Evolutionary conservation across 108 stramenopile species (phyloP).

Genomic region (Chaetoceros tenuissimus): DNA sequence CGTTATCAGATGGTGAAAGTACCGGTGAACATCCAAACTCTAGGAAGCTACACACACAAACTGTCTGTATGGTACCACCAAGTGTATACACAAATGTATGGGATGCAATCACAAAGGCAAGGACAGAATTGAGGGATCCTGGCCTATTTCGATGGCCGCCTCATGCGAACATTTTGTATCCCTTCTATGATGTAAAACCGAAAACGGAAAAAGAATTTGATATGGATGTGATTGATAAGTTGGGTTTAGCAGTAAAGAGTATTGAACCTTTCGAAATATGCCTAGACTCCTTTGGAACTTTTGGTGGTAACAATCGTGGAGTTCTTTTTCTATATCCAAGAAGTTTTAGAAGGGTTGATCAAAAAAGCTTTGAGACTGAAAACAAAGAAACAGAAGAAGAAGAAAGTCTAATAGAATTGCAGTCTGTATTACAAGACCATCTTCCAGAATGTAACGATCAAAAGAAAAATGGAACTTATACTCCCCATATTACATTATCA

Average conservation of each 20-base stretch:
- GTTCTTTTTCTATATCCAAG: constrained; percentile 68
- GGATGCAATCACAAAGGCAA: constrained; percentile 34
- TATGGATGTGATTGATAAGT: constrained; percentile 6
- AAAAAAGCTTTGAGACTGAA: background rate
- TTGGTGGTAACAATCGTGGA: constrained; percentile 59
- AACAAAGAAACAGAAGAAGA: background rate
- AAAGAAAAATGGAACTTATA: constrained; percentile 31
- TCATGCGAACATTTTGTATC: constrained; percentile 74
- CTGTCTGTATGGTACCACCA: constrained; percentile 72
- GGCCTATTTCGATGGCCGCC: constrained; percentile 81
- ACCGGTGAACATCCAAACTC: too few species aligned
- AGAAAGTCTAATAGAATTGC: constrained; percentile 39
- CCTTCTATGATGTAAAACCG: constrained; percentile 31
- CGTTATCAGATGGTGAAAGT: too few species aligned
- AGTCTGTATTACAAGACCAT: constrained; percentile 32
- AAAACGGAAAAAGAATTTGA: constrained; percentile 11
- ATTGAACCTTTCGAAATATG: constrained; percentile 45
- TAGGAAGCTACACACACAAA: constrained; percentile 28
- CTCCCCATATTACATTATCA: constrained; percentile 72
- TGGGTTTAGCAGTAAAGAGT: constrained; percentile 26
- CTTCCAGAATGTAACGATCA: constrained; percentile 61
- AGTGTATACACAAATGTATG: constrained; percentile 38
- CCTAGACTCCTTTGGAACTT: constrained; percentile 54
- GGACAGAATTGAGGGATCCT: constrained; percentile 54
- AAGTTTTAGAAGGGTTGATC: constrained; percentile 6